Evolutionary conservation across 2,329 filamentous ascomycete genomes (phyloP).

Genomic region (Westerdykella sp.): DNA sequence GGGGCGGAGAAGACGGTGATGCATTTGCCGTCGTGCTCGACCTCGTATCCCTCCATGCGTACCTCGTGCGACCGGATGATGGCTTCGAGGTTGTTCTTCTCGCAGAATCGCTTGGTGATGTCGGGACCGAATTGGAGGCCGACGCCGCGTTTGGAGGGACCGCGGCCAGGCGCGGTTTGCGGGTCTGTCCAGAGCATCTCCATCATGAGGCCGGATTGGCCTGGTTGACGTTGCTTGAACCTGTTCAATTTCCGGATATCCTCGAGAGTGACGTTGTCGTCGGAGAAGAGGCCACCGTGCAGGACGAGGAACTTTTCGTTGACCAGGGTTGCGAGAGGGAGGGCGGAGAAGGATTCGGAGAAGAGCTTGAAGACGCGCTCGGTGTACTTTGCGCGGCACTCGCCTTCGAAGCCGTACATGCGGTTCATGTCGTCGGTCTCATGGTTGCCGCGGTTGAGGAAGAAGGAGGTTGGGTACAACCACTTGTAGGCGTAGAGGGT

Average conservation of each 20-base stretch:
- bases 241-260: constrained; percentile 91
- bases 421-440: constrained; percentile 99
- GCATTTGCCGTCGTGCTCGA: constrained; percentile 91
- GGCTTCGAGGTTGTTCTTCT: constrained; percentile 88
- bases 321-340: constrained; percentile 86
- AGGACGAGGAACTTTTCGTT: constrained; percentile 87
- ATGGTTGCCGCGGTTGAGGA: constrained; percentile 96
- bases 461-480: constrained; percentile 80
- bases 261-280: constrained; percentile 85
- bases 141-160: constrained; percentile 93
- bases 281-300: constrained; percentile 91
- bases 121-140: constrained; percentile 96
- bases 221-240: constrained; percentile 85
- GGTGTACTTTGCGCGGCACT: constrained; percentile 97
- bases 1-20: constrained; percentile 99
- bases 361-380: constrained; percentile 95
- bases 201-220: constrained; percentile 96
- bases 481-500: constrained; percentile 96
- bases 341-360: constrained; percentile 92
- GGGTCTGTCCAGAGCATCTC: constrained; percentile 99
- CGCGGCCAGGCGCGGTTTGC: constrained; percentile 75
- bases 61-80: constrained; percentile 98
- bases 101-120: constrained; percentile 92
- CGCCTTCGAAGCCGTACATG: constrained; percentile 96
- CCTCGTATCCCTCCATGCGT: constrained; percentile 97